Conservation (phyloP, 306 rosid species). For the Pyrus betulifolia region DNA sequence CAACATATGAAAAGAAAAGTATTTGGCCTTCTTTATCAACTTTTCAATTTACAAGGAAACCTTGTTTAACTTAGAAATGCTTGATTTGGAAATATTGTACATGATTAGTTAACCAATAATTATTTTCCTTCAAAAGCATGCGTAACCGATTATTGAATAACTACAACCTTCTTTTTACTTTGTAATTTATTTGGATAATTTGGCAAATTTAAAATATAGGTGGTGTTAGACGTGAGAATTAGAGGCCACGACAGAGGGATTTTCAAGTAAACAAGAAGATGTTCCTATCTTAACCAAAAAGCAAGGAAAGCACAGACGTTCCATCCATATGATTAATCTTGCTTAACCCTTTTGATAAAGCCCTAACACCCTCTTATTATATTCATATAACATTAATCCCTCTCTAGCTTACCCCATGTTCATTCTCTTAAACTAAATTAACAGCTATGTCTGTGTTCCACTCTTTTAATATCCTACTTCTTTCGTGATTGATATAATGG, state of each 20-base stretch:
- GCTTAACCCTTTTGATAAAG: conserved; percentile 63
- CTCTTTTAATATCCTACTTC: background rate
- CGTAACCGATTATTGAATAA: background rate
- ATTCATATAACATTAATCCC: background rate
- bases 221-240: conserved; percentile 9
- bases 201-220: background rate
- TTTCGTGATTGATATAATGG: background rate
- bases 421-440: background rate
- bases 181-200: background rate
- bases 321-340: conserved; percentile 48
- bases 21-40: too few relatives aligned
- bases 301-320: conserved; percentile 51
- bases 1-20: background rate
- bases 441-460: background rate
- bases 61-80: background rate
- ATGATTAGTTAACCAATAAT: background rate
- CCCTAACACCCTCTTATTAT: conserved; percentile 48
- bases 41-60: background rate
- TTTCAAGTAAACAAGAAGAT: background rate
- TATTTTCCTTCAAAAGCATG: background rate
- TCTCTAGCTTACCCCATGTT: conserved; percentile 1
- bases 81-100: background rate
- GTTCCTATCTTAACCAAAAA: conserved; percentile 45
- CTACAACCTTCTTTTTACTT: background rate
- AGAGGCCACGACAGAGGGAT: background rate